Conservation (phyloP, 2,329 filamentous ascomycete genomes). For the Venturia nashicola region DNA sequence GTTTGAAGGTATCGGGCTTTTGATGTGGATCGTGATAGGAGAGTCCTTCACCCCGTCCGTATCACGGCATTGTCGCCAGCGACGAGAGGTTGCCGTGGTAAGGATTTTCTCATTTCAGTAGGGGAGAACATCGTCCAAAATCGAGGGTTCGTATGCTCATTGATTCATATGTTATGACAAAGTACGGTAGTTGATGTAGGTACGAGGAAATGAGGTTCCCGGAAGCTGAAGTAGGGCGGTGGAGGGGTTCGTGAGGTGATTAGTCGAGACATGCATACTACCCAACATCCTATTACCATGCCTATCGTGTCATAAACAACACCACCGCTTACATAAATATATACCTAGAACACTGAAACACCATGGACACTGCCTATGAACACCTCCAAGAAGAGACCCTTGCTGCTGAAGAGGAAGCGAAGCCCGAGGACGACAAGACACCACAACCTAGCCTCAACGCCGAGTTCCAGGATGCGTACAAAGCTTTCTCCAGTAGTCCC, state of each 20-base stretch:
- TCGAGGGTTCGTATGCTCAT: too few species aligned
- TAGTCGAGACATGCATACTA: not conserved
- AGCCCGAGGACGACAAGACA: conserved; percentile 18
- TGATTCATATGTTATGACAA: too few species aligned
- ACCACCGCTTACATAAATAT: not conserved
- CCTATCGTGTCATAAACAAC: not conserved
- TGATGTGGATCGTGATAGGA: too few species aligned
- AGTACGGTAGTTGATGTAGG: not conserved
- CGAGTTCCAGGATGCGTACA: conserved; percentile 91
- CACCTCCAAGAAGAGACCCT: conserved; percentile 79
- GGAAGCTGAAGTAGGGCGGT: not conserved
- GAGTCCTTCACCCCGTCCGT: too few species aligned
- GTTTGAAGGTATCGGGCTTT: too few species aligned
- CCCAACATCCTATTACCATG: not conserved
- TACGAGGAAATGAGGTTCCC: not conserved
- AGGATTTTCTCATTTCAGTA: too few species aligned
- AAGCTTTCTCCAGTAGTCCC: conserved; percentile 77
- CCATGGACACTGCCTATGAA: conserved; percentile 95
- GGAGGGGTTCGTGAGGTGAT: not conserved
- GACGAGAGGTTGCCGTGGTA: too few species aligned
- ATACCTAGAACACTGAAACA: not conserved
- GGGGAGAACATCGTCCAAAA: too few species aligned
- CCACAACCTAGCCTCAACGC: conserved; percentile 52
- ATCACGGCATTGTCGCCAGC: too few species aligned
- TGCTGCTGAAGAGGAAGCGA: conserved; percentile 35